Base-by-base conservation (phyloP, 2,329 filamentous ascomycete species). In the Fusarium scirpi region DNA sequence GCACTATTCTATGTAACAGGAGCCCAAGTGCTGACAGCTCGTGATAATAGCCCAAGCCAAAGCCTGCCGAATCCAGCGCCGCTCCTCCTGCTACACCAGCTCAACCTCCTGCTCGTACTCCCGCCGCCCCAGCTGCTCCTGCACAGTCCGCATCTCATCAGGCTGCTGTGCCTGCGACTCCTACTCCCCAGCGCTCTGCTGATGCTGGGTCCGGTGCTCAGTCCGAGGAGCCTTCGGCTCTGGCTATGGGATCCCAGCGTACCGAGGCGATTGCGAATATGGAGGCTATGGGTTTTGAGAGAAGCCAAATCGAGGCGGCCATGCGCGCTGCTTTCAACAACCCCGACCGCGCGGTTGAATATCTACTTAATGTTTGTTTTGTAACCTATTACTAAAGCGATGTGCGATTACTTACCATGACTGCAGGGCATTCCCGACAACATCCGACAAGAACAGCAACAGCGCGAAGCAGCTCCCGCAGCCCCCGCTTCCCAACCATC, bases 241-340 rank as follows among this genome's bases (percentile, higher is more conserved):
- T 98, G 78, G 90, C 94, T 22, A 91, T 97, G 84, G 96, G 96
- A 56, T 86, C 91, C 67, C 92, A 95, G 80, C 90, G 94, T 73
- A 89, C 92, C 69, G 90, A 91, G 73, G 94, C 94, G 40, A 91
- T 98, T 76, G 87, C 91, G 51, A 94, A 94, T 79, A 97, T 99
- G 94, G 94, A 97, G 83, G 92, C 91, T 72, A 99, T 99, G 96
- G 96, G 96, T 11, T 99, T 99, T 74, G 89, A 93, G 77, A 89
- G 94, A 77, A 85, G 89, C 55, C 92, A 97, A 78, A 97, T 98
- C 73, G 94, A 98, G 75, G 89, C 92, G 49, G 96, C 96, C 54
- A 96, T 99, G 91, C 92, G 95, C 77, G 96, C 96, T 69, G 96
- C 96, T 16, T 99, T 93, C 82, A 97, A 92, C 86, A 99, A 99